A percentile compares a stretch with the other conserved stretches of the same genome.
These are phyloP conservation scores for Xylariaceae sp. DNA, from an alignment of 2,329 filamentous ascomycete genomes.

Conservation along the genomic window DNA sequence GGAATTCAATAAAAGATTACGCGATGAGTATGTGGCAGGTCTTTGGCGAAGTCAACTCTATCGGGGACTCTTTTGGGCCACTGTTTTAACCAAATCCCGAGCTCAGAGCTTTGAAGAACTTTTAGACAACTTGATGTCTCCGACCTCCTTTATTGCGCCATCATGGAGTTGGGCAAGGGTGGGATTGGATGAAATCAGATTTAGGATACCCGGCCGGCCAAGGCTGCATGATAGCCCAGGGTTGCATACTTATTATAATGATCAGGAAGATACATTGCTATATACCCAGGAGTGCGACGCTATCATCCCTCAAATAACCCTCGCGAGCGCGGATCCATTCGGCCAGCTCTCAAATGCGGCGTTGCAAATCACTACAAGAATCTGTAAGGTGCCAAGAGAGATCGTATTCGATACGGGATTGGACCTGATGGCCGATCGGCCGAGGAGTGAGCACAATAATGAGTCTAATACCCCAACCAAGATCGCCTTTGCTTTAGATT, in stretches of 20 bases:
- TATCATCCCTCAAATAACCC: background rate
- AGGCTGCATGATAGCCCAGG: background rate
- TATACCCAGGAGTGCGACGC: background rate
- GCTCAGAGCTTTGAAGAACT: background rate
- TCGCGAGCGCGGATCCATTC: background rate
- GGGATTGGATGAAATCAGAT: too few species aligned
- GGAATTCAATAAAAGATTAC: background rate
- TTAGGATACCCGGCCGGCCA: too few species aligned
- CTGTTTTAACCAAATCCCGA: background rate
- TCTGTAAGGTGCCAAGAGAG: background rate
- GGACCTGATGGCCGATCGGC: background rate
- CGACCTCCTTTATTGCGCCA: background rate
- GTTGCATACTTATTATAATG: background rate
- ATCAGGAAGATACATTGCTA: background rate
- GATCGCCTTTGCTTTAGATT: background rate
- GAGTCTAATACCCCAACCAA: background rate
- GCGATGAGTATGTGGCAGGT: background rate
- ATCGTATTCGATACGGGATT: background rate
- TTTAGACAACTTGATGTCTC: background rate
- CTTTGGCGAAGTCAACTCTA: background rate
- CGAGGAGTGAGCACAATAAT: background rate
- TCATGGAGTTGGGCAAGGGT: background rate
- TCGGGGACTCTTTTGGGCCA: background rate
- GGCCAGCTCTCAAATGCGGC: background rate
- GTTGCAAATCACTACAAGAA: background rate